Conservation (phyloP, 2,329 filamentous ascomycete genomes). For the Botryotinia narcissicola region DNA sequence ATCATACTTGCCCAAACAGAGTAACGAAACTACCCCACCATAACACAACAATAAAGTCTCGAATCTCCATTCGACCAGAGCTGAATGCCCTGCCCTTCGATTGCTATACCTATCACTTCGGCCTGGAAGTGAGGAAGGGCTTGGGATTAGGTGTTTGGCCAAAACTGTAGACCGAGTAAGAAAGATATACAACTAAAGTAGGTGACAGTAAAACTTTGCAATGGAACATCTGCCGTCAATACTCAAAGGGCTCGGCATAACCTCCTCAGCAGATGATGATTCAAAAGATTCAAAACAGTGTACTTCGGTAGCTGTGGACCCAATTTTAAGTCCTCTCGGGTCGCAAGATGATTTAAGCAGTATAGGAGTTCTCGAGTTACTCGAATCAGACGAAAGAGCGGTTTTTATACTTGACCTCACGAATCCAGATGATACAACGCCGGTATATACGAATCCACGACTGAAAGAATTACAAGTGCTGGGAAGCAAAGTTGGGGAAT, state of each 20-base stretch:
- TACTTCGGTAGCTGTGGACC: constrained; percentile 1
- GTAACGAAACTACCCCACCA: constrained; percentile 3
- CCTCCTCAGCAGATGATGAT: neutral
- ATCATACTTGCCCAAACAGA: constrained; percentile 4
- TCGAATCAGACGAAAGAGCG: constrained; percentile 30
- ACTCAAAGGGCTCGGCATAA: constrained; percentile 1
- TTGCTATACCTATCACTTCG: neutral
- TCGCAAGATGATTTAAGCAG: constrained; percentile 18
- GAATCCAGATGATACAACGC: constrained; percentile 18
- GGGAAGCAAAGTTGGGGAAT: neutral
- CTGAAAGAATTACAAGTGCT: constrained; percentile 15
- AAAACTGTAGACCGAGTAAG: neutral
- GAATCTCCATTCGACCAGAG: neutral
- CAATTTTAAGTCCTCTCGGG: neutral
- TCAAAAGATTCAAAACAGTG: neutral
- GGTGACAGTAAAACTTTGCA: neutral
- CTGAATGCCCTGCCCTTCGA: neutral
- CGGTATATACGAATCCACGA: constrained; percentile 28
- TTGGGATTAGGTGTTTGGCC: neutral
- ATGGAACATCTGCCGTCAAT: constrained; percentile 15
- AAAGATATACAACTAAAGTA: neutral
- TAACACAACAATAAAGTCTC: constrained; percentile 4
- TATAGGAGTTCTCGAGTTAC: constrained; percentile 28
- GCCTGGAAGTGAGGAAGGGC: neutral
- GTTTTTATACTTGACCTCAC: constrained; percentile 30